Base-by-base conservation (phyloP, 2,329 filamentous ascomycete species). In the Paraphoma chrysanthemicola region DNA sequence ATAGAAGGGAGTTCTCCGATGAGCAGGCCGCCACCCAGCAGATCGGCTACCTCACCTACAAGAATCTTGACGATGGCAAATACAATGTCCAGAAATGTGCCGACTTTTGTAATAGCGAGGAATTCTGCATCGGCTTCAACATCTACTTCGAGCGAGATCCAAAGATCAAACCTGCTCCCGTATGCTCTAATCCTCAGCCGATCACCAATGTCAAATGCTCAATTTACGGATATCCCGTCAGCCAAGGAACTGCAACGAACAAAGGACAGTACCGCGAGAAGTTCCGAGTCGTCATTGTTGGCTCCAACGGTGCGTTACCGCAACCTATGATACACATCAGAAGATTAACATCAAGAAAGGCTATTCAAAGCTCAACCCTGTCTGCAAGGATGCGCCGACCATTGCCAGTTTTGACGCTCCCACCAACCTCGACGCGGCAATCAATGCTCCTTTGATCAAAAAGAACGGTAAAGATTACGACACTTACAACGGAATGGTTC, bases 131-230 rank as follows among this genome's bases (percentile, higher is more conserved):
- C 29, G 69, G 66, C 41, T 71, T 72, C 67, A 72, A 71, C 60
- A 64, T 71, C 56, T 72, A 54, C 58, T 67, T 54, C 44, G 68
- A 72, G 59, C 69, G 69, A 44, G 67, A 71, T 48, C 67, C 68
- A n/a, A 56, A 36, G 29, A 23, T 42, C 48, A 53, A 64, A 8
- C 62, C 67, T 18, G 55, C 46, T 28, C 23, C 43, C 7, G 51
- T 14, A 16, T 72, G 68, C 56, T 42, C 56, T 6, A 60, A 67
- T 57, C 68, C 69, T 11, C 5, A 5, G 1, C 58, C 69, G 18
- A 48, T 60, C 41, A 70, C 69, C 45, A 71, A 71, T 56, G 45
- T 69, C 57, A 69, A 70, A 56, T 71, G 68, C 54, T 56, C 68
- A 9, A 58, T 72, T 41, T 72, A 66, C 47, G 68, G 69, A 44